Conservation (phyloP, 306 rosid species). For the Lathyrus sativus region DNA sequence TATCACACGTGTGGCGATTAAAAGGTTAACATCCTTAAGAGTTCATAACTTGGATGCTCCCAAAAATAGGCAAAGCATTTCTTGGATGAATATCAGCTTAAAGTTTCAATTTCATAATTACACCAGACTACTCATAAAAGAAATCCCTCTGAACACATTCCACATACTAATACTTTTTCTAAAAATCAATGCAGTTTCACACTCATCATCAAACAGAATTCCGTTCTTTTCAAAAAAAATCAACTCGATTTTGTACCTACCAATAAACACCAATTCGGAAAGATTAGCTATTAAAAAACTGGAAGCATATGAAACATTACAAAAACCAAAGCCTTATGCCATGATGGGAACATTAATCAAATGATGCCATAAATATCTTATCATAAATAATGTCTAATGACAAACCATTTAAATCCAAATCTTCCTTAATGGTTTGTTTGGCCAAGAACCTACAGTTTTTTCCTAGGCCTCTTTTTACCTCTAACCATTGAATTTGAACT, state of each 20-base stretch:
- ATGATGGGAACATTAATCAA: slow-evolving; percentile 5
- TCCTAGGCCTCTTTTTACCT: neutral
- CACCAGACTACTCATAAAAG: slow-evolving; percentile 14
- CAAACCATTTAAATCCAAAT: neutral
- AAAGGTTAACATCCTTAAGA: slow-evolving; percentile 16
- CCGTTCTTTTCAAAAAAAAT: neutral
- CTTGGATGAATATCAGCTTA: slow-evolving; percentile 9
- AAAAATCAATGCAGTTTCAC: neutral
- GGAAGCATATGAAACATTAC: neutral
- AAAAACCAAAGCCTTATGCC: neutral
- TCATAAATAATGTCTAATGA: slow-evolving; percentile 10
- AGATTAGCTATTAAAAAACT: neutral
- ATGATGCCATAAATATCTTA: neutral
- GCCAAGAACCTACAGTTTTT: neutral
- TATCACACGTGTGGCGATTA: slow-evolving; percentile 13
- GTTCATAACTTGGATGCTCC: slow-evolving; percentile 18
- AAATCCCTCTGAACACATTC: slow-evolving; percentile 4
- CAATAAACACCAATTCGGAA: neutral
- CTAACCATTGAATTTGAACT: slow-evolving; percentile 8
- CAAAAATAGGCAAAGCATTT: slow-evolving; percentile 13
- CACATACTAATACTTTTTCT: neutral
- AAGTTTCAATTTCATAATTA: slow-evolving; percentile 31
- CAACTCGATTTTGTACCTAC: neutral
- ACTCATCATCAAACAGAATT: slow-evolving; percentile 5
- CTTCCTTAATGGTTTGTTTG: neutral